Percentiles rank a stretch among this genome's conserved stretches.
Conservation (phyloP, 805 yeast species). For the Metschnikowia borealis region DNA sequence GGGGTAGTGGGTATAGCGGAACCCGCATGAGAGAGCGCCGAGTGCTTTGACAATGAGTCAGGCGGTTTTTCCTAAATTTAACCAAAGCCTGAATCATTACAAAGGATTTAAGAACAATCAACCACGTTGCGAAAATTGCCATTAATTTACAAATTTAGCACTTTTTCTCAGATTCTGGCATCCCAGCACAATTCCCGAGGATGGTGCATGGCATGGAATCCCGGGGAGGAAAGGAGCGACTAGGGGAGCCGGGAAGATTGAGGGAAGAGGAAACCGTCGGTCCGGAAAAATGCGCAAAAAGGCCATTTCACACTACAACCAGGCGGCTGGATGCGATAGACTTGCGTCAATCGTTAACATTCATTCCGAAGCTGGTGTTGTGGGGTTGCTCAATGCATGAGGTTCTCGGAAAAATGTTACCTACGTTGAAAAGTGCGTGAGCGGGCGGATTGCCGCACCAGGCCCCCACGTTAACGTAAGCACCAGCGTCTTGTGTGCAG, state of each 20-base stretch:
- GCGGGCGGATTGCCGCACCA: neutral
- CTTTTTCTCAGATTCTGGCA: neutral
- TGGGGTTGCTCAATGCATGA: neutral
- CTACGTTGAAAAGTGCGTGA: neutral
- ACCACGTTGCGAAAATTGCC: neutral
- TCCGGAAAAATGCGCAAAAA: neutral
- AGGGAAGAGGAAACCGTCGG: neutral
- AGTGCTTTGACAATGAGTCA: neutral
- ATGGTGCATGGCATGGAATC: neutral
- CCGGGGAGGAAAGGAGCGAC: neutral
- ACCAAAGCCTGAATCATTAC: neutral
- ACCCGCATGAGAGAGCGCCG: neutral
- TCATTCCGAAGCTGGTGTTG: neutral
- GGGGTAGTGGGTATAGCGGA: conserved; percentile 1
- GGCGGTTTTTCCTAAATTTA: neutral
- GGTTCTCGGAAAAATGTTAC: neutral
- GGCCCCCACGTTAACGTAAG: neutral
- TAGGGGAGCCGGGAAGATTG: neutral
- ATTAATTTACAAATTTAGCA: neutral
- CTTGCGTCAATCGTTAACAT: neutral
- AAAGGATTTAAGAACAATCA: neutral
- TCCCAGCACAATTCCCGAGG: neutral
- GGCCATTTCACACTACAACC: neutral
- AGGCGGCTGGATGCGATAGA: neutral
- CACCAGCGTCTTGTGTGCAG: neutral